phyloP scores from a whole-genome alignment of 106 monocot species.

The Cymbidium sinense region DNA sequence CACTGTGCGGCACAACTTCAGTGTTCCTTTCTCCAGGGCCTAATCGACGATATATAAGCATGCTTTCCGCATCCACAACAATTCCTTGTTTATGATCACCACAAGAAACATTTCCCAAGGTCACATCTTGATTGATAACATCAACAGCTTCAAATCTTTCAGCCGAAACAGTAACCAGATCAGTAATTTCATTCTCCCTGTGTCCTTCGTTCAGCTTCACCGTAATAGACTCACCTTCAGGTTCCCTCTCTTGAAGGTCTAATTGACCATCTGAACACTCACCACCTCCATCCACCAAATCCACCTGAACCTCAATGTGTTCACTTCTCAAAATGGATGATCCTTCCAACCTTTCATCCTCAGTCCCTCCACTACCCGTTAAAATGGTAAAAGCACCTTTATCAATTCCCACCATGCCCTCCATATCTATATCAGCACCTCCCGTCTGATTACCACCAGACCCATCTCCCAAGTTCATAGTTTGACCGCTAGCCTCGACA shows the following conservation, averaged over 20 bases:
- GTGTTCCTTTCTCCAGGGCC: not conserved
- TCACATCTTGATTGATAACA: not conserved
- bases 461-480: constrained; percentile 1
- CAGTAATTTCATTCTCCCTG: not conserved
- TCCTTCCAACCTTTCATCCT: constrained; percentile 1
- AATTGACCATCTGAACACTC: not conserved
- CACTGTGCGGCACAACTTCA: not conserved
- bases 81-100: not conserved
- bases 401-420: not conserved
- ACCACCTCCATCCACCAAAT: not conserved
- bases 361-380: not conserved
- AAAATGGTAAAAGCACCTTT: not conserved
- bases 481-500: not conserved
- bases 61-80: not conserved
- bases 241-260: not conserved
- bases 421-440: not conserved
- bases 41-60: not conserved
- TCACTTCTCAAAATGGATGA: not conserved
- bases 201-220: not conserved
- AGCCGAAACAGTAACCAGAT: not conserved
- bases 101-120: not conserved
- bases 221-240: not conserved
- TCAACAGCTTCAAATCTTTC: not conserved
- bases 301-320: not conserved
- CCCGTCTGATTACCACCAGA: not conserved